Evolutionary conservation across 495 filamentous ascomycete genomes (phyloP).

Genomic region (Aspergillus steynii): DNA sequence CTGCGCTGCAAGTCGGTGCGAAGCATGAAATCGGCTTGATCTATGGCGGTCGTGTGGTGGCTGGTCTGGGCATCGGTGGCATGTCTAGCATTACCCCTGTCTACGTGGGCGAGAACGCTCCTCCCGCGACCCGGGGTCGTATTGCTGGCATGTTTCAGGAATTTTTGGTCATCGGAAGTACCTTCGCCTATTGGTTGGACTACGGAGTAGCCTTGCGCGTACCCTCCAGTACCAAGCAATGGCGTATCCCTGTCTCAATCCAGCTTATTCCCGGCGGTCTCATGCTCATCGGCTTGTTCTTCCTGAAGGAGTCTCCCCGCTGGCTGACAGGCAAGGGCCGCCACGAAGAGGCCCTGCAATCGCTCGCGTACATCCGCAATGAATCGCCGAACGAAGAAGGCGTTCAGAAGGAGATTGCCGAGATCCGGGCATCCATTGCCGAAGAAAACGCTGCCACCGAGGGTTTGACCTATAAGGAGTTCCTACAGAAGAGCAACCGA

Average conservation of each 20-base stretch:
- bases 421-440: slow-evolving; percentile 51
- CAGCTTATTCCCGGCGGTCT: slow-evolving; percentile 54
- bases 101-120: slow-evolving; percentile 50
- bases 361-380: slow-evolving; percentile 46
- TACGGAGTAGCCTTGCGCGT: slow-evolving; percentile 51
- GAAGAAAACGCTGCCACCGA: slow-evolving; percentile 43
- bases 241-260: slow-evolving; percentile 53
- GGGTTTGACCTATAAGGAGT: slow-evolving; percentile 43
- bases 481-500: slow-evolving; percentile 37
- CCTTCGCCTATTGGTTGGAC: slow-evolving; percentile 51
- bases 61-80: slow-evolving; percentile 45
- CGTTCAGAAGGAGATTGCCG: slow-evolving; percentile 59
- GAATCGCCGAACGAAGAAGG: slow-evolving; percentile 36
- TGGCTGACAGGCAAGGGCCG: slow-evolving; percentile 54
- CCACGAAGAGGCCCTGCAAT: slow-evolving; percentile 43
- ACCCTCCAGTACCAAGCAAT: slow-evolving; percentile 45
- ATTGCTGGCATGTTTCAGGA: slow-evolving; percentile 45
- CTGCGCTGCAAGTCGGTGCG: slow-evolving; percentile 58
- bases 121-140: slow-evolving; percentile 43
- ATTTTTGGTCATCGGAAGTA: slow-evolving; percentile 28
- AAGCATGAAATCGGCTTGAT: slow-evolving; percentile 35
- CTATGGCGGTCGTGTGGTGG: slow-evolving; percentile 45
- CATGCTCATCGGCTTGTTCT: slow-evolving; percentile 50
- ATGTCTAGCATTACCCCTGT: slow-evolving; percentile 51
- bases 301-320: slow-evolving; percentile 55